Conservation (phyloP, 352 stramenopile genomes). For the Phytophthora kernoviae region DNA sequence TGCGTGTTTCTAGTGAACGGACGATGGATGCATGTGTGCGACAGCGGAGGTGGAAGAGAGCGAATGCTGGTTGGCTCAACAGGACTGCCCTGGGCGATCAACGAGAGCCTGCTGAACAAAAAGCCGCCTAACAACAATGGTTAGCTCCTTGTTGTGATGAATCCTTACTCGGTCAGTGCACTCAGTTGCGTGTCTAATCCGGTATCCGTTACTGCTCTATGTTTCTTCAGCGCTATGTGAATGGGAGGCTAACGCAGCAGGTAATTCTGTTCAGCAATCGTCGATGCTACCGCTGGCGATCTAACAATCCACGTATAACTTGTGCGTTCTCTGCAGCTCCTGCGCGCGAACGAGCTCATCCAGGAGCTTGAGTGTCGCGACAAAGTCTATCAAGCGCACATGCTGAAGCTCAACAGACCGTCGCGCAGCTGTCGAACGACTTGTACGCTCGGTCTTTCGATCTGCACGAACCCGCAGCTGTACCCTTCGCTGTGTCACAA, state of each 20-base stretch:
- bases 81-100: constrained; percentile 34
- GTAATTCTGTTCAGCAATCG: constrained; percentile 16
- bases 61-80: constrained; percentile 49
- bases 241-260: constrained; percentile 71
- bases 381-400: constrained; percentile 51
- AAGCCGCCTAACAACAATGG: constrained; percentile 38
- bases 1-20: constrained; percentile 35
- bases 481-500: constrained; percentile 37
- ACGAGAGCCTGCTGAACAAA: constrained; percentile 39
- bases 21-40: constrained; percentile 42
- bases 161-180: not conserved
- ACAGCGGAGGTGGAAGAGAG: constrained; percentile 62
- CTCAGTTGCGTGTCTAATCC: constrained; percentile 7
- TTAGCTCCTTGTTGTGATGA: constrained; percentile 13
- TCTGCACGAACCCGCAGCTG: constrained; percentile 19
- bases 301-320: not conserved
- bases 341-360: constrained; percentile 53
- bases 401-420: constrained; percentile 39
- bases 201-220: constrained; percentile 3
- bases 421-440: constrained; percentile 29
- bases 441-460: constrained; percentile 28
- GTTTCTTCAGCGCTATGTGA: constrained; percentile 45
- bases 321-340: constrained; percentile 27
- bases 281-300: not conserved
- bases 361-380: constrained; percentile 50